A percentile compares a stretch with the other conserved stretches of the same genome.
Evolutionary conservation across 805 yeast species (phyloP).

Genomic region (Suhomyces faveliae): DNA sequence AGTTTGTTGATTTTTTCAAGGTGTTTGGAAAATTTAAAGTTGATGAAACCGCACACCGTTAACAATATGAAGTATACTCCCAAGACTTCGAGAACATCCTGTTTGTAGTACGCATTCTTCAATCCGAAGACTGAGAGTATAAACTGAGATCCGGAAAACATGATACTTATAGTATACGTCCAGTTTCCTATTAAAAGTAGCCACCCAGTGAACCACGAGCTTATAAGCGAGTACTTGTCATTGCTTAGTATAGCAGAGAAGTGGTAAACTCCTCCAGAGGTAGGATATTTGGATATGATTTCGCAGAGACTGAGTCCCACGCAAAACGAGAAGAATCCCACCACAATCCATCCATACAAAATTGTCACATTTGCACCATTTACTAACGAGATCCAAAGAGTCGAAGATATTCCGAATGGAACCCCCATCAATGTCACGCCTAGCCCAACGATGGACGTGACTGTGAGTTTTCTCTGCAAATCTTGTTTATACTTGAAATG

Average conservation of each 20-base stretch:
- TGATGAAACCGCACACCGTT: constrained; percentile 58
- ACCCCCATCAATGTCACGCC: constrained; percentile 84
- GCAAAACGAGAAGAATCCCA: constrained; percentile 59
- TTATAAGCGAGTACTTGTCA: constrained; percentile 51
- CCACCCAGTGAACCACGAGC: constrained; percentile 83
- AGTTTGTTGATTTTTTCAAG: constrained; percentile 63
- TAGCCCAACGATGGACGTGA: constrained; percentile 68
- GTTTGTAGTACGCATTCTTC: constrained; percentile 55
- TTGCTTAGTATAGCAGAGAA: constrained; percentile 70
- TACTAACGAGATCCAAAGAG: constrained; percentile 65
- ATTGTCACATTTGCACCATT: constrained; percentile 80
- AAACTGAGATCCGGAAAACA: constrained; percentile 76
- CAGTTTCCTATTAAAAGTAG: constrained; percentile 69
- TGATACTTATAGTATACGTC: constrained; percentile 71
- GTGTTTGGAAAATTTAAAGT: constrained; percentile 56
- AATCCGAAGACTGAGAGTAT: constrained; percentile 66
- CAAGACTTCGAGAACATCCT: constrained; percentile 55
- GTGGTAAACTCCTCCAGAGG: constrained; percentile 74
- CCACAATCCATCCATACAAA: constrained; percentile 70
- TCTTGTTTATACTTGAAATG: constrained; percentile 75
- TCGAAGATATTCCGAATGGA: constrained; percentile 73
- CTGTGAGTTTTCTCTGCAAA: constrained; percentile 63
- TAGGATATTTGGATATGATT: constrained; percentile 72
- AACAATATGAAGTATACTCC: constrained; percentile 57
- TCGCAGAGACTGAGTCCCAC: constrained; percentile 76